Evolutionary conservation across 2,329 filamentous ascomycete genomes (phyloP), one percentile per base, ranked within the genome.

Genomic region (Phialemonium atrogriseum): DNA sequence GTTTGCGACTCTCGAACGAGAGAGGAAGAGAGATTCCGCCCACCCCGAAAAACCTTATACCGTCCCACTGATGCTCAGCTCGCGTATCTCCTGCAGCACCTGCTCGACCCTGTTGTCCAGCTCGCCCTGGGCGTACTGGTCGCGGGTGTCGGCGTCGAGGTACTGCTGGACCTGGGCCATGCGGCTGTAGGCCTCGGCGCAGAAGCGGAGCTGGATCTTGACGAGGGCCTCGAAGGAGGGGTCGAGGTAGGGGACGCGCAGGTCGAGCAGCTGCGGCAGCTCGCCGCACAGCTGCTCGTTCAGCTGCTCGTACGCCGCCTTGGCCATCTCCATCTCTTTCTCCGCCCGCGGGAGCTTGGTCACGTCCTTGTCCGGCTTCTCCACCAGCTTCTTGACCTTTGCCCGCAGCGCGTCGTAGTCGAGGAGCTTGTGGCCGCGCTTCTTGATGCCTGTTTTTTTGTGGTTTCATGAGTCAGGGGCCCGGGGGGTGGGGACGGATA

Each of bases 111-210:
- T 68, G 38, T 79, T 82, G 56, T 98, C 91, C 47, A 98, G 64
- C 44, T 95, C 84, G 16, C 91, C 91, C 48, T 87, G 79, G 2
- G 91, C 91, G 58, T 98, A 98, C 60, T 95, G 84, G 44, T 98
- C 91, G 57, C 91, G 74, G 32, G 89, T 96, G 52, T 94, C 87
- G 18, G 89, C 83, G 54, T 96, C 91, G 19, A 98, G 70, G 56
- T 95, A 96, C 63, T 98, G 91, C 64, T 98, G 91, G 35, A 98
- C 93, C 65, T 98, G 93, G 16, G 93, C 91, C 91, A 98, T 98
- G 28, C 91, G 73, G 40, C 80, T 88, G 60, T 98, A 98, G 2
- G 91, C 91, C 63, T 98, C 91, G 7, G 93, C 91, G 51, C 93
- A 98, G 66, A 98, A 98, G 22, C 91, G 74, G 49, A 98, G 60